Base-by-base conservation (phyloP, 2,329 filamentous ascomycete genomes). In the Clonostachys solani region DNA sequence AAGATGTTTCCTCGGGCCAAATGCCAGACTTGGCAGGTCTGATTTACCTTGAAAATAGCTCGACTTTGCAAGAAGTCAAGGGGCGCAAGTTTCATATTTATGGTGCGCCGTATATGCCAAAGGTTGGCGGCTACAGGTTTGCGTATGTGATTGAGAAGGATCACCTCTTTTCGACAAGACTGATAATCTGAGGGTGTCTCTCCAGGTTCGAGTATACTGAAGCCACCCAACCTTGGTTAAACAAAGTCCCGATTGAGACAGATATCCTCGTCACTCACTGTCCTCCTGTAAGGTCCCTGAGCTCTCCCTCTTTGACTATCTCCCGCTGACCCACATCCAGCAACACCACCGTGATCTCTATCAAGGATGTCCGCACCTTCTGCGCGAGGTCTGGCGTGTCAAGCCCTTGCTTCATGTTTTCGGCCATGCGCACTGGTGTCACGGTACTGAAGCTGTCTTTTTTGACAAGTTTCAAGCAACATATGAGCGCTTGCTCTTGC, bases 181-280 rank as follows among this genome's bases (percentile, higher is more conserved):
- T 29, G 10, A 10, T 4, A 29, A 4, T 23, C 9, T 5, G 23
- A 10, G 23, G 7, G 8, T 10, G 9, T 29, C 8, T 29, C 9
- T n/a, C 15, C 45, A 84, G 65, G 58, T 95, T 94, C 57, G 88
- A 92, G 61, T 94, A 95, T 60, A 71, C 75, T 6, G 68, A 78
- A 23, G 71, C 74, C 2, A 66, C 74, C n/a, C 81, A 90, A 56
- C 86, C 86, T 1, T 96, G 89, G 89, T 73, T 77, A 4, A 78
- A 80, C 51, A 86, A 80, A 17, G 72, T 95, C 6, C 89, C 90
- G 0, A 64, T 72, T 1, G 81, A 87, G 55, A 86, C 83, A 0
- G 89, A 95, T 55, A 80, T 95, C 45, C 74, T 96, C 13, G 68
- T 95, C 42, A 95, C 91, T 1, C 91, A 95, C 60, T 83, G 82